Percentiles rank a stretch among this genome's conserved stretches.
phyloP scores from a whole-genome alignment of 2,329 filamentous ascomycete species.

The Penicillium corylophilum region DNA sequence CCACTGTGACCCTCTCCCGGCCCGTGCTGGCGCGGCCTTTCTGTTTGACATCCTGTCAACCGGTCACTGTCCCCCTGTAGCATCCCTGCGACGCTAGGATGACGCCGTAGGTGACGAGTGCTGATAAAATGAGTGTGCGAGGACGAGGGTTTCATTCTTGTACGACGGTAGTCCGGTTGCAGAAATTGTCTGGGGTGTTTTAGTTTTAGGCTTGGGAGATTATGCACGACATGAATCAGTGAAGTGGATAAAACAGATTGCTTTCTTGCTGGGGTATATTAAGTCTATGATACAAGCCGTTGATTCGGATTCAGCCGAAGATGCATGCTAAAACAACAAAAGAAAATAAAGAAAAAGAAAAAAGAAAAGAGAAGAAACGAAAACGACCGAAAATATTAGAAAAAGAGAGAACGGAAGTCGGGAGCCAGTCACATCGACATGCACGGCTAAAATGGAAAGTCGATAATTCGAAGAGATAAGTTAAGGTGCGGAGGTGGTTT shows the following conservation, averaged over 20 bases:
- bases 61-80: background rate
- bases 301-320: slow-evolving; percentile 3
- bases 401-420: slow-evolving; percentile 10
- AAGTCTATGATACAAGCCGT: slow-evolving; percentile 40
- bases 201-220: slow-evolving; percentile 4
- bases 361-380: slow-evolving; percentile 7
- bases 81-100: background rate
- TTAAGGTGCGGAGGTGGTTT: background rate
- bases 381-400: slow-evolving; percentile 7
- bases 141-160: slow-evolving; percentile 16
- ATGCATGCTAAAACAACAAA: slow-evolving; percentile 13
- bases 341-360: slow-evolving; percentile 12
- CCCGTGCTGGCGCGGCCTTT: background rate
- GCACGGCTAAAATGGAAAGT: slow-evolving; percentile 7
- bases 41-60: background rate
- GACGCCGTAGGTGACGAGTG: background rate
- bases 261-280: slow-evolving; percentile 38
- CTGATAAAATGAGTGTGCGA: slow-evolving; percentile 19
- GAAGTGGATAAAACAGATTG: slow-evolving; percentile 16
- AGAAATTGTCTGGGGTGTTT: background rate
- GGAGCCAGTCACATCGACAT: slow-evolving; percentile 16
- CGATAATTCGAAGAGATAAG: background rate
- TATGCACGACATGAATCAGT: slow-evolving; percentile 23
- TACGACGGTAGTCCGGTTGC: background rate
- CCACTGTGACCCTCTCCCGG: background rate